Evolutionary conservation across 768 basidiomycete genomes (phyloP), one percentile per base, ranked within the genome.

Genomic region (Aureoboletus auriporus): DNA sequence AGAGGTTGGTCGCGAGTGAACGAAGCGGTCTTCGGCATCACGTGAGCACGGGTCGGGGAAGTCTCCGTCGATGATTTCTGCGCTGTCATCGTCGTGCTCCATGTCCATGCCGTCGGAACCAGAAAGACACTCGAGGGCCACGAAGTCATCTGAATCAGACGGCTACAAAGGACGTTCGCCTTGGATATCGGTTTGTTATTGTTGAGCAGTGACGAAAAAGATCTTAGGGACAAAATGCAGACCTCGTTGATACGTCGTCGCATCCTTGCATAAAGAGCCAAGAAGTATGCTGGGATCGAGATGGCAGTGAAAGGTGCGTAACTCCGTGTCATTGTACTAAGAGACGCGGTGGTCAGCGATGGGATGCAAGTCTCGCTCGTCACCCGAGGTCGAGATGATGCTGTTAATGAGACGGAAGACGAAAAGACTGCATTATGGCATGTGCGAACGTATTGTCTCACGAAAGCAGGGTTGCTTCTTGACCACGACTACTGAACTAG

Each of bases 231-330:
- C n/a, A 23, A 52, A 48, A 48, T 36, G 68, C 85, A 44, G 44
- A 95, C 93, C 68, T 89, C 84, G 2, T 71, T 74, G 31, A 91
- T 83, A 44, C 91, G 73, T 49, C 67, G 71, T 53, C 82, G 75
- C 47, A 97, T 89, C 82, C 58, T 79, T 80, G 63, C 86, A 85
- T 55, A 97, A 62, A 64, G 98, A 98, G 10, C 94, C 94, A 50
- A 98, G 78, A 7, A 99, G 72, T 96, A 99, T 97, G 57, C 93
- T 96, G 20, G 95, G 96, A 65, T 98, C 96, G 46, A 99, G 71
- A n/a, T 99, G 95, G 64, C 93, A 93, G 67, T 98, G 96, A 73
- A 93, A 99, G 11, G 90, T 95, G 59, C 79, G 80, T 30, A 97
- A 71, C 61, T 94, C n/a, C n/a, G n/a, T n/a, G n/a, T n/a, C n/a